A percentile compares a stretch with the other conserved stretches of the same genome.
Conservation (phyloP, 1,284 basidiomycete genomes). For the Leccinum cinnamomeum region DNA sequence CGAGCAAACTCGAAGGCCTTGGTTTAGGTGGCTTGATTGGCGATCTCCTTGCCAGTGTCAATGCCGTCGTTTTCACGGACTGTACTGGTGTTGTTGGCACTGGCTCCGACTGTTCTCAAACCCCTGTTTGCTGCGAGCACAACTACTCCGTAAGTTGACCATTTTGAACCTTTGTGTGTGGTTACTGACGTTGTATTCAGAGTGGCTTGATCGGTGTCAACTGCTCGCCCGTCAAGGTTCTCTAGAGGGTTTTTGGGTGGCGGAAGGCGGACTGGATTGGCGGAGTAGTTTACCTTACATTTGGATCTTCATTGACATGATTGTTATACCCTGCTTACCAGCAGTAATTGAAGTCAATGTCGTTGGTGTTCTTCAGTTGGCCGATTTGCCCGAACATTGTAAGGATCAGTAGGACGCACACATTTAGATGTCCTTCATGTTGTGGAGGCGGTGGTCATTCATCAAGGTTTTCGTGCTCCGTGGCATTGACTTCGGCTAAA, state of each 20-base stretch:
- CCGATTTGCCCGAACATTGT: too few species aligned
- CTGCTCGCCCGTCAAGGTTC: conserved; percentile 16
- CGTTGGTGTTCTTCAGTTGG: not conserved
- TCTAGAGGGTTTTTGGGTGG: not conserved
- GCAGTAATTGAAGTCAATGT: not conserved
- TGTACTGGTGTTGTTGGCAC: not conserved
- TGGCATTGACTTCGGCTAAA: too few species aligned
- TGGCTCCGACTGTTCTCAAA: not conserved
- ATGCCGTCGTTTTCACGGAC: too few species aligned
- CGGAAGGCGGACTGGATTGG: not conserved
- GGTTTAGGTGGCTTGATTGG: not conserved
- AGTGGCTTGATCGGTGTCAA: not conserved
- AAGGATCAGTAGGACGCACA: too few species aligned
- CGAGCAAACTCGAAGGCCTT: not conserved
- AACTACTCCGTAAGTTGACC: not conserved
- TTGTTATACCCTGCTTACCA: not conserved
- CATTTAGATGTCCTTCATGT: too few species aligned
- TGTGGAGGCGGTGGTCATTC: too few species aligned
- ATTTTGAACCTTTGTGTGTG: too few species aligned
- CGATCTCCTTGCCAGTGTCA: not conserved
- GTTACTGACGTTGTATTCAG: not conserved
- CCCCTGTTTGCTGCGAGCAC: not conserved
- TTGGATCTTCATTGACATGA: not conserved
- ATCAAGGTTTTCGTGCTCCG: too few species aligned
- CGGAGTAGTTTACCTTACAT: not conserved